Conservation (phyloP, 768 basidiomycete species). For the Lentinus tigrinus region DNA sequence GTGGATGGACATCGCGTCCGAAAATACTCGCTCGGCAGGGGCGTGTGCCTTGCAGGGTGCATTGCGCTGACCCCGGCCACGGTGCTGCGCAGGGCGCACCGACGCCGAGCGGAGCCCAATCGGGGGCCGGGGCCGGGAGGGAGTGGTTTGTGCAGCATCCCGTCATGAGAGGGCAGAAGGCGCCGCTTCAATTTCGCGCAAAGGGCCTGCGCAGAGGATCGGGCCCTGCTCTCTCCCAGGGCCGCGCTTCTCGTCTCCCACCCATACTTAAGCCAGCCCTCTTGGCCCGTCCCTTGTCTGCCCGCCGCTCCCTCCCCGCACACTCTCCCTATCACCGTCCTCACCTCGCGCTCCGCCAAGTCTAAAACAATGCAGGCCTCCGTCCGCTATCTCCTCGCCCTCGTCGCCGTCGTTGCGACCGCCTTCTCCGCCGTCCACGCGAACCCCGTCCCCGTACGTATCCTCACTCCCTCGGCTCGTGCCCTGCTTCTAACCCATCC, state of each 20-base stretch:
- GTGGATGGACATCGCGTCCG: background rate
- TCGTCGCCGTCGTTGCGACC: conserved; percentile 16
- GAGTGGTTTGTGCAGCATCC: too few relatives aligned
- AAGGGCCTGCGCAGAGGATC: background rate
- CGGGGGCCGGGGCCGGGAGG: too few relatives aligned
- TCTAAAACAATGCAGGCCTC: conserved; percentile 10
- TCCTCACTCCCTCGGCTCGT: background rate
- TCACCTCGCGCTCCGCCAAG: background rate
- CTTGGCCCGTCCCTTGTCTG: background rate
- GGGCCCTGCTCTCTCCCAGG: background rate
- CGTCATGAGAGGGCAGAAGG: background rate
- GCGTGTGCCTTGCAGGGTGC: background rate
- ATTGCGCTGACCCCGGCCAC: background rate
- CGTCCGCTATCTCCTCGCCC: conserved; percentile 17
- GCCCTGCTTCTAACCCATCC: background rate
- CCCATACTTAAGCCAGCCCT: background rate
- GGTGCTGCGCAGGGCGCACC: too few relatives aligned
- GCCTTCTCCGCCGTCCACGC: conserved; percentile 14
- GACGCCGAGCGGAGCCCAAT: too few relatives aligned
- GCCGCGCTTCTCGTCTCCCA: background rate
- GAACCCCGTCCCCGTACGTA: conserved; percentile 12
- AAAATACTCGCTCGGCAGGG: background rate
- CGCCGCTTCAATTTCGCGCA: background rate
- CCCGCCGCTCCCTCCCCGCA: background rate
- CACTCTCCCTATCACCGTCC: background rate